phyloP scores from a whole-genome alignment of 306 rosid species.

The Sophora flavescens region DNA sequence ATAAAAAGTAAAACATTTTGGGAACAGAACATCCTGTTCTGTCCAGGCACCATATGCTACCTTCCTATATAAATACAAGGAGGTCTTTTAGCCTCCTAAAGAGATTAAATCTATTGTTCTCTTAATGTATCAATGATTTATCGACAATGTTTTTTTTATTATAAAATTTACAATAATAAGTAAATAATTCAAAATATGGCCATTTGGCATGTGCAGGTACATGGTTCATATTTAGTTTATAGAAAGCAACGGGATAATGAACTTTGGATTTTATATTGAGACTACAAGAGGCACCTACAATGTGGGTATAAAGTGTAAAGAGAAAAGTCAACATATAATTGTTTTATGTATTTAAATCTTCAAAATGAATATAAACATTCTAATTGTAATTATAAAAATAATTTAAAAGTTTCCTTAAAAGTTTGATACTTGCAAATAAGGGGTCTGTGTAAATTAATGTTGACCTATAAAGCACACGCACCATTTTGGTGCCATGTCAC shows the following conservation, averaged over 20 bases:
- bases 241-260: not conserved
- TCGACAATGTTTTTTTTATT: not conserved
- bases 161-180: not conserved
- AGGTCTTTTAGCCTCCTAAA: conserved; percentile 33
- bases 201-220: not conserved
- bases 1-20: no score
- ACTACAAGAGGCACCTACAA: not conserved
- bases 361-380: not conserved
- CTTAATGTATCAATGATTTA: not conserved
- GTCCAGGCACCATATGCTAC: no score
- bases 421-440: not conserved
- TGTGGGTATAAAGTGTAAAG: not conserved
- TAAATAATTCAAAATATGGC: not conserved
- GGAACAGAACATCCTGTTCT: no score
- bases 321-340: not conserved
- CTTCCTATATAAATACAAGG: not conserved
- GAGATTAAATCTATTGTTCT: conserved; percentile 3
- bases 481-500: no score
- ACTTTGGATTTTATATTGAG: not conserved
- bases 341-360: not conserved
- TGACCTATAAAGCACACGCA: no score
- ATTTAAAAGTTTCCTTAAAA: not conserved
- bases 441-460: not conserved
- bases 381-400: not conserved
- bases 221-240: not conserved